Base-by-base conservation (phyloP, 805 yeast species). In the Teunomyces kruisii region DNA sequence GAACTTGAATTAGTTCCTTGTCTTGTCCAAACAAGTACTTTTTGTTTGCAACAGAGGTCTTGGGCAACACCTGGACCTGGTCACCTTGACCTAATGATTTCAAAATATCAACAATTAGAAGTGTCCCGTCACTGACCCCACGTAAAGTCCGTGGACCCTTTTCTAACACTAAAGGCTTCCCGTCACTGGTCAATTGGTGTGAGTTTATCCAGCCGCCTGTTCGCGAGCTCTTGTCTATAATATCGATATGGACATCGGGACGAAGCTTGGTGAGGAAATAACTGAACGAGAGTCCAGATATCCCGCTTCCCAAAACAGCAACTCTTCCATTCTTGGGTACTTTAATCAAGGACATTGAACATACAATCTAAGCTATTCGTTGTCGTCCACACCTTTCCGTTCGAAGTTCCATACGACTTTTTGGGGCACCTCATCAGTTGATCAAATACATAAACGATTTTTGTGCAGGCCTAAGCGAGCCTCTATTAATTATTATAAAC, bases 101-200 rank as follows among this genome's bases (percentile, higher is more conserved):
- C 45, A 88, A 57, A 2, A 81, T 71, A 58, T 87, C 95, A 16
- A 85, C 65, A 6, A 87, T 78, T 19, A 88, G 56, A 26, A 85
- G 66, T 0, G 90, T 80, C 0, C 98, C 98, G 32, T 82, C 82
- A 44, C 89, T 86, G 5, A 79, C 79, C 0, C 96, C 96, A 48
- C 97, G 70, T 36, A 94, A 68, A 0, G 98, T 94, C 40, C 98
- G 70, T 0, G 99, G 98, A 0, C 98, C 99, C 50, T 84, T 85
- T 56, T 94, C 98, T 26, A 88, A 62, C 2, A 74, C 47, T 0
- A 76, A 61, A 2, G 53, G 51, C 6, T 55, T 53, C 9, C 52
- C 55, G 14, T 48, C 54, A 9, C 58, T 69, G 22, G 55, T 55
- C 57, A 70, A 39, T 10, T 50, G 53, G 46, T 77, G 69, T 1